Conservation (phyloP, 768 basidiomycete genomes). For the Mycena epipterygia region DNA sequence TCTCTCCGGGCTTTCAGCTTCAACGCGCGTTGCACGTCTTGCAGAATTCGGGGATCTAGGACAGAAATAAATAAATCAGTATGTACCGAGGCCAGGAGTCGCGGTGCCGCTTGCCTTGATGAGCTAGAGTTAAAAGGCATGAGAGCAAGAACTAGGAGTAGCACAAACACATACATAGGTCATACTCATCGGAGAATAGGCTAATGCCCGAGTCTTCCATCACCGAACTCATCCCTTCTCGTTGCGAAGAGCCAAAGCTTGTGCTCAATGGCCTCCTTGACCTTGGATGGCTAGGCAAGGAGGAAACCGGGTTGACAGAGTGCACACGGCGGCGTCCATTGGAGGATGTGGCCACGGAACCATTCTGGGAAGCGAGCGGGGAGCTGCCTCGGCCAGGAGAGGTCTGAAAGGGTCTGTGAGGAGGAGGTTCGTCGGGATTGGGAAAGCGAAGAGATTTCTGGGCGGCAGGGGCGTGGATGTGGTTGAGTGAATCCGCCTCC, state of each 20-base stretch:
- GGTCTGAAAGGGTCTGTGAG: constrained; percentile 12
- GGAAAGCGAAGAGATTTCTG: constrained; percentile 13
- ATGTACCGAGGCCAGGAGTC: not conserved
- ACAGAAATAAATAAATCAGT: constrained; percentile 9
- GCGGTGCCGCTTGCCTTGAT: constrained; percentile 70
- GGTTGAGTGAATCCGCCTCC: not conserved
- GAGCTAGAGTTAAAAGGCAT: constrained; percentile 59
- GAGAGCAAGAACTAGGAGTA: constrained; percentile 1
- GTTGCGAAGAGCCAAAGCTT: constrained; percentile 38
- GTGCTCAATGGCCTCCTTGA: constrained; percentile 44
- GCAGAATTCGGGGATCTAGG: constrained; percentile 82
- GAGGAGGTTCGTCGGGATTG: constrained; percentile 9
- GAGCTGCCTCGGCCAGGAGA: constrained; percentile 46
- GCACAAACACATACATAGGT: constrained; percentile 69
- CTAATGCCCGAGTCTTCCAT: constrained; percentile 53
- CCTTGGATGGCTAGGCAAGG: constrained; percentile 41
- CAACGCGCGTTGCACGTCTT: constrained; percentile 84
- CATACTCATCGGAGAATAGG: constrained; percentile 82
- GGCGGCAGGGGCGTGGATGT: constrained; percentile 3
- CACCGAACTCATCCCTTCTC: constrained; percentile 35
- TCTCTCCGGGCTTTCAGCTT: constrained; percentile 82
- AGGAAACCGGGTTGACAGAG: constrained; percentile 40
- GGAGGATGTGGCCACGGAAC: constrained; percentile 30
- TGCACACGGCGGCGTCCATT: constrained; percentile 44
- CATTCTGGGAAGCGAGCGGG: constrained; percentile 52